A percentile compares a stretch with the other conserved stretches of the same genome.
phyloP scores from a whole-genome alignment of 176 grass and related monocot species.

The Puccinellia tenuiflora region DNA sequence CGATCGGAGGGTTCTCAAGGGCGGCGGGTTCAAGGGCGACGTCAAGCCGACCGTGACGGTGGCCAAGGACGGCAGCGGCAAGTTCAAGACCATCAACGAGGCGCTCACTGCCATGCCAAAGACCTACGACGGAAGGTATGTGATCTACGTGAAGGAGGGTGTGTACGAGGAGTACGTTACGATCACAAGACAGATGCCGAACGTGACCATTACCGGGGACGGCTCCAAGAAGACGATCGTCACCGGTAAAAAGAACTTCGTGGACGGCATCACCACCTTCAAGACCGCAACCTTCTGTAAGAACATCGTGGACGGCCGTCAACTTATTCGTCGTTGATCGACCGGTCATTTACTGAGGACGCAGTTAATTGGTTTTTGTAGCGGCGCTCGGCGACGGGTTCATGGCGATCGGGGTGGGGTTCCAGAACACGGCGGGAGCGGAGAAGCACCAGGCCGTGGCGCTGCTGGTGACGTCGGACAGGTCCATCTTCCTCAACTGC shows the following conservation, averaged over 20 bases:
- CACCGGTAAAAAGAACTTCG: constrained; percentile 64
- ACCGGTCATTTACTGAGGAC: not conserved
- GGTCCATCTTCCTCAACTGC: constrained; percentile 83
- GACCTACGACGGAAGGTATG: constrained; percentile 51
- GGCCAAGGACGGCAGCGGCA: constrained; percentile 71
- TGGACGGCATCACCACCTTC: constrained; percentile 70
- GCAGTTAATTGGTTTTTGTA: not conserved
- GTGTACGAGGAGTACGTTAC: constrained; percentile 63
- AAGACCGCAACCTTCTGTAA: constrained; percentile 75
- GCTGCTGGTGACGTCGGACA: constrained; percentile 66
- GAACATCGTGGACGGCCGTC: not conserved
- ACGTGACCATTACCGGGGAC: constrained; percentile 61
- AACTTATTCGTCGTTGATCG: not conserved
- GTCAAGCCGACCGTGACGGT: constrained; percentile 56
- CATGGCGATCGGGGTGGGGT: constrained; percentile 72
- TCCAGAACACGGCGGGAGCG: constrained; percentile 83
- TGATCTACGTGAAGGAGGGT: constrained; percentile 80
- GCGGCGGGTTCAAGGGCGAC: constrained; percentile 38
- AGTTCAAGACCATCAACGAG: constrained; percentile 81
- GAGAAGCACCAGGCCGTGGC: constrained; percentile 90
- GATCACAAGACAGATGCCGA: constrained; percentile 36
- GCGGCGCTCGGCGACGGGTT: constrained; percentile 65
- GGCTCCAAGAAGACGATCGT: constrained; percentile 59
- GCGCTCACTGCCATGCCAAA: constrained; percentile 62
- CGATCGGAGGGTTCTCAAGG: constrained; percentile 50